Base-by-base conservation (phyloP, 345 rosid genomes). In the Brassica rapa region DNA sequence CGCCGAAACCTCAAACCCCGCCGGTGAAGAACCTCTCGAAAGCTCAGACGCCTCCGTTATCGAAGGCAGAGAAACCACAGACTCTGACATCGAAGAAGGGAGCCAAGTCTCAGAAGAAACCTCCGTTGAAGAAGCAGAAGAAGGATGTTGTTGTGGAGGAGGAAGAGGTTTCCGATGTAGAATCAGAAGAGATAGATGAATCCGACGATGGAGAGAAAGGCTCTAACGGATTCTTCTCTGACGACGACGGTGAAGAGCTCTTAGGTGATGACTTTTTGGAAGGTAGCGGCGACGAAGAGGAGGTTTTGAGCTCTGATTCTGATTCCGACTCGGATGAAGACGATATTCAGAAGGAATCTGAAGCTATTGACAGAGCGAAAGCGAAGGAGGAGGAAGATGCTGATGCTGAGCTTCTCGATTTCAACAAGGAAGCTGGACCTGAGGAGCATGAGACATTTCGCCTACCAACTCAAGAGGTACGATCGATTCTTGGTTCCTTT, bases 391-490 rank as follows among this genome's bases (percentile, higher is more conserved):
- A 86, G 81, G 73, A 74, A 79, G 93, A 86, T 2, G 97, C 96
- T 41, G 83, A 76, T 5, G 86, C 76, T 10, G 99, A 91, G 74
- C 57, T 87, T 82, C 70, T 61, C 32, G 82, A 87, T 10, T 83
- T 83, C 75, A 90, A 86, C 72, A 78, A 78, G 70, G 90, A 86
- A 63, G 23, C 2, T 7, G 76, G 55, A 39, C 46, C 46, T 39
- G 46, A 39, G 46, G 46, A 39, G 23, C 96, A 89, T 64, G 96
- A 92, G 78, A 93, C 84, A 62, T 93, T 95, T 83, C 85, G 86
- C 77, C 83, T 93, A 88, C 97, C 99, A 5, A 87, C 97, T 41
- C 70, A 88, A 80, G 89, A 93, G 96, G 99, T 95, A 29, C 49
- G 25, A 39, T 6, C 6, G 27, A 32, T 8, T 3, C 12, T 39